These are phyloP conservation scores for Echinochloa phyllopogon DNA, from an alignment of 176 grass and related monocot species.

Conservation along the genomic window DNA sequence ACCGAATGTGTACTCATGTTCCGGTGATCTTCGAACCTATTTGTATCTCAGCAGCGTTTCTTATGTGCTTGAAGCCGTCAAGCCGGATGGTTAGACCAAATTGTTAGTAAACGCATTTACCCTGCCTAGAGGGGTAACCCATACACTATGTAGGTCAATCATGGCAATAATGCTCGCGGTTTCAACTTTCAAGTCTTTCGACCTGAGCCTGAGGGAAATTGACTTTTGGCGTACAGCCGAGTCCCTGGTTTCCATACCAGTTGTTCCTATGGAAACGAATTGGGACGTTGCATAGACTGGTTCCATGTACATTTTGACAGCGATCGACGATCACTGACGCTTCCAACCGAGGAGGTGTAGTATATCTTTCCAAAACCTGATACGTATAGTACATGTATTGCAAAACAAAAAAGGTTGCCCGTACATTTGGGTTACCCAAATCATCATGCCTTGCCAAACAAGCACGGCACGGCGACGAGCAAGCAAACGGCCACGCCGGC, in stretches of 20 bases:
- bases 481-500: not conserved
- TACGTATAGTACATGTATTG: not conserved
- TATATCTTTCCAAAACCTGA: not conserved
- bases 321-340: not conserved
- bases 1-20: too few species aligned
- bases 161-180: not conserved
- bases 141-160: not conserved
- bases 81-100: too few species aligned
- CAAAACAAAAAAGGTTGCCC: not conserved
- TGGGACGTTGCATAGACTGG: not conserved
- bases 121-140: not conserved
- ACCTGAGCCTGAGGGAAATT: conserved; percentile 37
- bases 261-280: not conserved
- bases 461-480: not conserved
- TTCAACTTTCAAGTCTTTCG: not conserved
- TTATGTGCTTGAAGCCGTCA: too few species aligned
- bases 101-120: not conserved
- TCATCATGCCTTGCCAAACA: not conserved
- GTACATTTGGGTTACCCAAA: not conserved
- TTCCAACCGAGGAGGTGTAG: not conserved
- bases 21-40: too few species aligned
- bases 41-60: too few species aligned
- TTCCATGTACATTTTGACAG: not conserved
- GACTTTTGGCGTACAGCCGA: not conserved
- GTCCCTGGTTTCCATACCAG: not conserved